Conservation (phyloP, 2,329 filamentous ascomycete species). For the Xylariaceae sp. region DNA sequence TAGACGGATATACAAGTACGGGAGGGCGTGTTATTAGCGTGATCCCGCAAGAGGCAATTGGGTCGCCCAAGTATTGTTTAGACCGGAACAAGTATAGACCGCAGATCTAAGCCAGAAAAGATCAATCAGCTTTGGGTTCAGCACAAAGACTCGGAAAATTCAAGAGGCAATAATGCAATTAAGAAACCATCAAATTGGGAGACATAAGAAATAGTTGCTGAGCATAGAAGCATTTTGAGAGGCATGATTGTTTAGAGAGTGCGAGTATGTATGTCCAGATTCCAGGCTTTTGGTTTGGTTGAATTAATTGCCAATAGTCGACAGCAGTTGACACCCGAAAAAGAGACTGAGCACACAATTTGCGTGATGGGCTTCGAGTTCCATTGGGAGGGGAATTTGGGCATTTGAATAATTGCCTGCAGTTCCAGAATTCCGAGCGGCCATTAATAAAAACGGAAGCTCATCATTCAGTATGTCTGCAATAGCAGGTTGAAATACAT, state of each 20-base stretch:
- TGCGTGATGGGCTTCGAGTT: conserved; percentile 2
- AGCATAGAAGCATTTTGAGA: not conserved
- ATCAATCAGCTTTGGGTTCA: conserved; percentile 23
- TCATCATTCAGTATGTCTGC: conserved; percentile 5
- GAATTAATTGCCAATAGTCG: not conserved
- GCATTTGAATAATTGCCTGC: conserved; percentile 5
- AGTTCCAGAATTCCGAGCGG: conserved; percentile 7
- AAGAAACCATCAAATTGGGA: not conserved
- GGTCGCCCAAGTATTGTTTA: conserved; percentile 21
- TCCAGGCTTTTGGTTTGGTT: not conserved
- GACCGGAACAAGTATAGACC: conserved; percentile 22
- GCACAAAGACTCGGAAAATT: conserved; percentile 4
- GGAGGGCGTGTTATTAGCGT: conserved; percentile 13
- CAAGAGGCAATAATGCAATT: conserved; percentile 1
- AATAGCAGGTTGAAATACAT: conserved; percentile 15
- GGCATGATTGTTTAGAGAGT: conserved; percentile 5
- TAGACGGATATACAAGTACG: conserved; percentile 1
- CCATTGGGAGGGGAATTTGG: not conserved
- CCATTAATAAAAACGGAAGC: conserved; percentile 7
- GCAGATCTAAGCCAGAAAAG: conserved; percentile 28
- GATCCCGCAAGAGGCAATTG: conserved; percentile 13
- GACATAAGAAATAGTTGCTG: not conserved
- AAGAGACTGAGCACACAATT: not conserved
- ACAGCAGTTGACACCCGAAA: not conserved
- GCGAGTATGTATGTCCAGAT: not conserved